Conservation (phyloP, 805 yeast species). For the Teunomyces barrocoloradensis region DNA sequence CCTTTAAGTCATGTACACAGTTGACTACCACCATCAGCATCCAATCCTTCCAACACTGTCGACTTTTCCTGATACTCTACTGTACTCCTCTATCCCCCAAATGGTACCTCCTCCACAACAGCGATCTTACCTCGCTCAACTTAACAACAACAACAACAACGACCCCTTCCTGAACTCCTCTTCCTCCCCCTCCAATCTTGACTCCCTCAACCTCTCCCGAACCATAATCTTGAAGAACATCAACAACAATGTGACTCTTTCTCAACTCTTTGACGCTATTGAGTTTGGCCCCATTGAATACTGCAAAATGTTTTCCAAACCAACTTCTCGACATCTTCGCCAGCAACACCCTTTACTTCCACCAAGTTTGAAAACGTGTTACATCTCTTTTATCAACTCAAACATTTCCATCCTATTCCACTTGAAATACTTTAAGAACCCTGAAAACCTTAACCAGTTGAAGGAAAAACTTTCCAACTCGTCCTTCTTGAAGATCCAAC, state of each 20-base stretch:
- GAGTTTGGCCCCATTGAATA: slow-evolving; percentile 65
- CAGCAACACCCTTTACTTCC: slow-evolving; percentile 11
- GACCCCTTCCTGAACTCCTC: background rate
- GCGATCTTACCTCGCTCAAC: slow-evolving; percentile 8
- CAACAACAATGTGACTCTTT: slow-evolving; percentile 20
- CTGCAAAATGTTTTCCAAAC: slow-evolving; percentile 39
- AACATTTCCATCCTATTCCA: slow-evolving; percentile 32
- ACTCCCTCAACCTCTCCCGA: slow-evolving; percentile 36
- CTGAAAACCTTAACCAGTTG: slow-evolving; percentile 21
- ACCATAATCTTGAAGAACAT: slow-evolving; percentile 35
- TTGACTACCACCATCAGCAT: slow-evolving; percentile 2
- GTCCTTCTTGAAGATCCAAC: slow-evolving; percentile 24
- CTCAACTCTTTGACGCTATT: slow-evolving; percentile 43
- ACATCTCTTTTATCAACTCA: slow-evolving; percentile 36
- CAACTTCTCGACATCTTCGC: slow-evolving; percentile 19
- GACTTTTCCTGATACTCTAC: background rate
- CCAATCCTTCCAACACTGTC: slow-evolving; percentile 1
- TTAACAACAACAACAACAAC: slow-evolving; percentile 8
- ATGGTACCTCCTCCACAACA: slow-evolving; percentile 16
- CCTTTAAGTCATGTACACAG: background rate
- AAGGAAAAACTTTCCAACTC: slow-evolving; percentile 24
- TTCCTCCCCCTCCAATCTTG: slow-evolving; percentile 17
- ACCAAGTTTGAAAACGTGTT: slow-evolving; percentile 25
- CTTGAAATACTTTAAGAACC: slow-evolving; percentile 28
- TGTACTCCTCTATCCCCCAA: background rate